Percentiles rank a stretch among this genome's conserved stretches.
Evolutionary conservation across 2,329 filamentous ascomycete genomes (phyloP).

Genomic region (Ophiocordyceps polyrhachis-furcata): DNA sequence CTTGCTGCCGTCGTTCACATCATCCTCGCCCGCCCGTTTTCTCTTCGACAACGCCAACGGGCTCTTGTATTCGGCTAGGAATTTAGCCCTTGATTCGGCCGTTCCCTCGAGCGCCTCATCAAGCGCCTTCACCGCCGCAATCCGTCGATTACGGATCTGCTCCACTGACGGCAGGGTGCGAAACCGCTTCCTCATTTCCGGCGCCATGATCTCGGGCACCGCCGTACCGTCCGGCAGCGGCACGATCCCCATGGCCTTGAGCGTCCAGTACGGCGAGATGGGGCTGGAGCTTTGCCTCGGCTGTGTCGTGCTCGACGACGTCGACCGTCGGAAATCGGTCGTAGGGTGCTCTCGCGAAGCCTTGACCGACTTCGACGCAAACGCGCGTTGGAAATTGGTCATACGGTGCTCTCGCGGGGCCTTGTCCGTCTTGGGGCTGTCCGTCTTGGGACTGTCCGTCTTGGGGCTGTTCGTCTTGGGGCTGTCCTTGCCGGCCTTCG

Average conservation of each 20-base stretch:
- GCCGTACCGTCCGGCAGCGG: constrained; percentile 34
- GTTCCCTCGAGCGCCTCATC: background rate
- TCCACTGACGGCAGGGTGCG: background rate
- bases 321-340: constrained; percentile 18
- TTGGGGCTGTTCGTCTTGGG: constrained; percentile 12
- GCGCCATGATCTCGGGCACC: constrained; percentile 30
- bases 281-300: constrained; percentile 13
- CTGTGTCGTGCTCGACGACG: constrained; percentile 7
- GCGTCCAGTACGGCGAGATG: constrained; percentile 24
- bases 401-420: constrained; percentile 4
- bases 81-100: constrained; percentile 7
- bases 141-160: background rate
- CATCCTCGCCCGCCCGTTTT: background rate
- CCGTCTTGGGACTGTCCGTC: constrained; percentile 8
- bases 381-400: constrained; percentile 16
- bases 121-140: constrained; percentile 1
- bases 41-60: constrained; percentile 4
- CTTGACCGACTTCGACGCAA: constrained; percentile 14
- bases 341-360: constrained; percentile 10
- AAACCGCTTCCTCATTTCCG: constrained; percentile 15
- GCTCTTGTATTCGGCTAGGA: too few species aligned
- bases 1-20: background rate
- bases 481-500: too few species aligned
- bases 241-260: constrained; percentile 32
- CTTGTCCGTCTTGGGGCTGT: constrained; percentile 15